Base-by-base conservation (phyloP, 495 filamentous ascomycete genomes). In the Daldinia decipiens region DNA sequence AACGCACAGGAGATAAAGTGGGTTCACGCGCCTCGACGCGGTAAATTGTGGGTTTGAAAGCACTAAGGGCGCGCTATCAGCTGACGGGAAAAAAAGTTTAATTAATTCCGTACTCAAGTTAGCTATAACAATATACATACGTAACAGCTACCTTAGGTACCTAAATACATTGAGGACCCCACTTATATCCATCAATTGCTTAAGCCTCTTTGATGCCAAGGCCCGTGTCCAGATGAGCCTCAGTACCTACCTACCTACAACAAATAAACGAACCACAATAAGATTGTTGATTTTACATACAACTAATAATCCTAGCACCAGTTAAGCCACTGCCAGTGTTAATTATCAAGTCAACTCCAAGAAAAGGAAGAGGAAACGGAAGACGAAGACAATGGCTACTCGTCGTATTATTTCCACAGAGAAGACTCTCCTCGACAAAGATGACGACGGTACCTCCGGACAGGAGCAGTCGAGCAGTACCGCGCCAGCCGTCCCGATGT, bases 401-500 rank as follows among this genome's bases (percentile, higher is more conserved):
- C 82, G 86, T 76, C 79, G 88, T 63, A 88, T 84, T 71, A 76
- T 85, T 65, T 82, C 84, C 19, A 79, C 79, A 8, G 86, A 87
- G 72, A 87, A 85, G 74, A 81, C 79, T 62, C 68, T 82, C 54
- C 80, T 86, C 39, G 83, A 87, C 61, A 84, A 86, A 71, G 85
- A 87, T 74, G 86, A 87, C 72, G 74, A 73, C 50, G 71, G 72
- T 27, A 62, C 76, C n/a, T 57, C 62, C 8, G 78, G 82, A 64
- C 83, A 83, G 56, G 84, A 64, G 17, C 55, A 72, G 55, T 63
- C 65, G 13, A 73, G 83, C 43, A 80, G 80, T 77, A 86, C 83
- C 59, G 65, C 90, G 15, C 88, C 92, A 50, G 91, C 89, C 38
- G 92, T 96, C 36, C 92, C 93, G 39, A 83, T 84, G 92, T 94